These are phyloP conservation scores for Clarireedia monteithiana DNA, from an alignment of 2,329 filamentous ascomycete genomes.

Conservation along the genomic window DNA sequence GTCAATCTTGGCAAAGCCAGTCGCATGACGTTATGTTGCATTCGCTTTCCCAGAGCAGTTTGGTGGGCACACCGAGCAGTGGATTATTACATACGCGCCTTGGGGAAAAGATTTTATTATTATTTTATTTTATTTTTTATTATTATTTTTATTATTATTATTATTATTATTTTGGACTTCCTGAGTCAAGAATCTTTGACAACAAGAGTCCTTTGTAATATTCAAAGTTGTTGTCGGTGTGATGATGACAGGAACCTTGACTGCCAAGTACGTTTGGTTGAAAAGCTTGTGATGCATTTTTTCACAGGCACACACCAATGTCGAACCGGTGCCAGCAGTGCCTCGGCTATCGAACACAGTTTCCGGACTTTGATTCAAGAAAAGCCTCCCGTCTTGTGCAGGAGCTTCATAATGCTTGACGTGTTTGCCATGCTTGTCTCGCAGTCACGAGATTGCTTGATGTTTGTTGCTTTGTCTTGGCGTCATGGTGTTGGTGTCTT, in stretches of 20 bases:
- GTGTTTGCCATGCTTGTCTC: background rate
- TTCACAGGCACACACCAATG: background rate
- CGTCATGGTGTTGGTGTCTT: too few relatives aligned
- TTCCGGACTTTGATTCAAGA: background rate
- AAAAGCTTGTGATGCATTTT: too few relatives aligned
- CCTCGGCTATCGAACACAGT: background rate
- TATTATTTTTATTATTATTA: too few relatives aligned
- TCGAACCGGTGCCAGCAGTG: background rate
- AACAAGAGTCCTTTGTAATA: too few relatives aligned
- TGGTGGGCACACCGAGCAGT: background rate
- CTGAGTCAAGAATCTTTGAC: background rate
- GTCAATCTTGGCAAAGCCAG: constrained; percentile 1
- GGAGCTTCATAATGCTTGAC: background rate
- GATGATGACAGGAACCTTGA: too few relatives aligned
- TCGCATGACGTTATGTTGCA: constrained; percentile 4
- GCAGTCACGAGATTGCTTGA: background rate
- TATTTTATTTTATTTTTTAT: too few relatives aligned
- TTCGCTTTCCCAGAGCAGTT: background rate
- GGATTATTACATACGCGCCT: background rate
- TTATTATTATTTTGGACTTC: background rate
- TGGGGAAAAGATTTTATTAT: background rate
- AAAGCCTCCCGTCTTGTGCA: background rate
- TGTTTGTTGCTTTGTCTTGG: too few relatives aligned
- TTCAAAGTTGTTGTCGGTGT: too few relatives aligned
- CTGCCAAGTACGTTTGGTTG: too few relatives aligned